Conservation (phyloP, 306 rosid species). For the Urtica urens region DNA sequence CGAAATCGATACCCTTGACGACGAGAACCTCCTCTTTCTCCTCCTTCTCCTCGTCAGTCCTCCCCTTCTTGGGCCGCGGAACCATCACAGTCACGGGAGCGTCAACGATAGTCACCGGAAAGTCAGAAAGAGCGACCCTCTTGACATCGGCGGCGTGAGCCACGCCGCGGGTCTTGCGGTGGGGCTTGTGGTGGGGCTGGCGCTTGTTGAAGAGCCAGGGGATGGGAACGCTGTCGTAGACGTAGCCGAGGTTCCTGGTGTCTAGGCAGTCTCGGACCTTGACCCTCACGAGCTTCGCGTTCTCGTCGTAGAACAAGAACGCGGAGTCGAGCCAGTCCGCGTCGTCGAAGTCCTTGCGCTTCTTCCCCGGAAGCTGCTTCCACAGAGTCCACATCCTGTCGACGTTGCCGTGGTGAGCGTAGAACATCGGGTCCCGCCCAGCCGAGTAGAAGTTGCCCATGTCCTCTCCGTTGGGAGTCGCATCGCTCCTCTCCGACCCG, state of each 20-base stretch:
- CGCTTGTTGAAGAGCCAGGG: slow-evolving; percentile 56
- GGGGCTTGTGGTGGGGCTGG: slow-evolving; percentile 14
- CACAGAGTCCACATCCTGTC: slow-evolving; percentile 66
- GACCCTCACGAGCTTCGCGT: slow-evolving; percentile 49
- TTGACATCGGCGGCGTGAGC: slow-evolving; percentile 33
- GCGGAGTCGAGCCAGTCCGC: slow-evolving; percentile 49
- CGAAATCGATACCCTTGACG: slow-evolving; percentile 27
- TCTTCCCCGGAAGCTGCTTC: slow-evolving; percentile 39
- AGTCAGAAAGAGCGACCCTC: background rate
- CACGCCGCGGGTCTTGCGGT: slow-evolving; percentile 9
- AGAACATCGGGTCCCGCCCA: slow-evolving; percentile 65
- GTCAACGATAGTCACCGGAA: slow-evolving; percentile 12
- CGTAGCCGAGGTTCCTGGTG: slow-evolving; percentile 35
- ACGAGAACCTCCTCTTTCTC: slow-evolving; percentile 29
- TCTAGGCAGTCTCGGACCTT: slow-evolving; percentile 60
- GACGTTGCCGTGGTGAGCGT: slow-evolving; percentile 49
- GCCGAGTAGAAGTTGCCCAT: slow-evolving; percentile 79
- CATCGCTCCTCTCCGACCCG: slow-evolving; percentile 31
- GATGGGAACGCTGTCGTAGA: slow-evolving; percentile 47
- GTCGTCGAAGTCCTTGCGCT: slow-evolving; percentile 33
- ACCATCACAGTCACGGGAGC: slow-evolving; percentile 28
- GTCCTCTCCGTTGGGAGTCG: slow-evolving; percentile 40
- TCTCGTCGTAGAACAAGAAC: slow-evolving; percentile 68
- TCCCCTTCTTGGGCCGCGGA: slow-evolving; percentile 41
- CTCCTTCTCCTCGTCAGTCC: slow-evolving; percentile 28